phyloP scores from a whole-genome alignment of 192 early-diverging fungal genomes.

The Oehlia diaphana region DNA sequence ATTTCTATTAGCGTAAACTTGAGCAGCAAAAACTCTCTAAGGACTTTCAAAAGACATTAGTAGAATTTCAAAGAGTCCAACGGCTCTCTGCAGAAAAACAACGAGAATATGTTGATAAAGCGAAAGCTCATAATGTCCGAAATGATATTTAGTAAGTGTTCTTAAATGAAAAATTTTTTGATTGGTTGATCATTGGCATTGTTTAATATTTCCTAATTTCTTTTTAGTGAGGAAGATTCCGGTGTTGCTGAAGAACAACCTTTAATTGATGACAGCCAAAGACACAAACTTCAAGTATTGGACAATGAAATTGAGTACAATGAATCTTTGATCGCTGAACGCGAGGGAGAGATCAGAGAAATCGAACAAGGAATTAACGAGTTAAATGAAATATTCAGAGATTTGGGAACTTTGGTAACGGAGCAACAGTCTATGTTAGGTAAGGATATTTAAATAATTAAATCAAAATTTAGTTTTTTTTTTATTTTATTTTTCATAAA shows the following conservation, averaged over 20 bases:
- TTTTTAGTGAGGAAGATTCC: constrained; percentile 48
- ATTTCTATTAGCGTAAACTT: constrained; percentile 61
- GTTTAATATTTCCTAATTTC: not conserved
- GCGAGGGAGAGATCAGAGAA: constrained; percentile 88
- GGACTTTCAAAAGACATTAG: constrained; percentile 91
- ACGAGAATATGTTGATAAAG: constrained; percentile 81
- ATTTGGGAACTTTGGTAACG: constrained; percentile 94
- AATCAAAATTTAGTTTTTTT: not conserved
- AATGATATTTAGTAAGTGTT: constrained; percentile 44
- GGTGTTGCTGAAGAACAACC: constrained; percentile 53
- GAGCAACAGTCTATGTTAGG: constrained; percentile 92
- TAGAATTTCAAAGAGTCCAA: constrained; percentile 86
- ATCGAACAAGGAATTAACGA: constrained; percentile 93
- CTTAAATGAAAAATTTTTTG: too few species aligned
- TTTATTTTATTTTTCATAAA: not conserved
- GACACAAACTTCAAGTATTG: constrained; percentile 69
- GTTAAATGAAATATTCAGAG: constrained; percentile 96
- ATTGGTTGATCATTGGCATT: not conserved
- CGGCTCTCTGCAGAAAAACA: constrained; percentile 81
- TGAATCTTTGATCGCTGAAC: constrained; percentile 89
- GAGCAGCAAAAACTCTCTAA: constrained; percentile 92
- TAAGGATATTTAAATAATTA: constrained; percentile 40
- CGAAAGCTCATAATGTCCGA: constrained; percentile 49
- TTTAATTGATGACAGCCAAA: constrained; percentile 56
- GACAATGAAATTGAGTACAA: constrained; percentile 96